Percentiles rank a stretch among this genome's conserved stretches.
Evolutionary conservation across 2,329 filamentous ascomycete species (phyloP).

Genomic region (Pseudodiploospora longispora): DNA sequence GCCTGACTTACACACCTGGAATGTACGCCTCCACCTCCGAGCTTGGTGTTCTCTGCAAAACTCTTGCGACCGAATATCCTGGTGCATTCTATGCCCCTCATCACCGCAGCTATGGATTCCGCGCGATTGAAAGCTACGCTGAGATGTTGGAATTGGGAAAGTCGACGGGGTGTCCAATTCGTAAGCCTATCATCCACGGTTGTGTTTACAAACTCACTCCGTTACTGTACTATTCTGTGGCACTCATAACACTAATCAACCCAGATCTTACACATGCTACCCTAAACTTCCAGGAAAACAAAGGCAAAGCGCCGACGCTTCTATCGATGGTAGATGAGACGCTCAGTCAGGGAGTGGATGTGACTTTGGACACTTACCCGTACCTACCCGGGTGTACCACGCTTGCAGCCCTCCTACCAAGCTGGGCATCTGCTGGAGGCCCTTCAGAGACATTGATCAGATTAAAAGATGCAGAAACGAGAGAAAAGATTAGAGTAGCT

Average conservation of each 20-base stretch:
- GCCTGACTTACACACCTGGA: conserved; percentile 17
- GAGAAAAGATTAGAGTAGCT: conserved; percentile 15
- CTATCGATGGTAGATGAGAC: conserved; percentile 14
- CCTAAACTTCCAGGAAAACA: conserved; percentile 17
- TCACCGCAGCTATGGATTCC: conserved; percentile 17
- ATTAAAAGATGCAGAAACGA: conserved; percentile 9
- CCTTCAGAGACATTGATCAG: conserved; percentile 14
- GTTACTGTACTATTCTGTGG: not conserved
- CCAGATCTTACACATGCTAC: conserved; percentile 17
- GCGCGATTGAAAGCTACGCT: conserved; percentile 16
- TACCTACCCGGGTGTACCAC: conserved; percentile 17
- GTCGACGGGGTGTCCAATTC: conserved; percentile 16
- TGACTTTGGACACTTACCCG: conserved; percentile 17
- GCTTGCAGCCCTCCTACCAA: conserved; percentile 14
- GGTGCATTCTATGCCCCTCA: conserved; percentile 17
- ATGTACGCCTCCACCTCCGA: conserved; percentile 19
- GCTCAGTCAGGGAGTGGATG: conserved; percentile 12
- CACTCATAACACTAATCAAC: not conserved
- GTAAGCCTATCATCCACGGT: conserved; percentile 7
- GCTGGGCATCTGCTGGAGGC: conserved; percentile 17
- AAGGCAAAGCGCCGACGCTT: conserved; percentile 13
- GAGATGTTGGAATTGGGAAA: conserved; percentile 16
- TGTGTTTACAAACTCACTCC: not conserved
- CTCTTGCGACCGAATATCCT: conserved; percentile 13
- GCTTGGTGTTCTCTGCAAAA: conserved; percentile 13